phyloP scores from a whole-genome alignment of 2,329 filamentous ascomycete species.

The Aspergillus hiratsukae region DNA sequence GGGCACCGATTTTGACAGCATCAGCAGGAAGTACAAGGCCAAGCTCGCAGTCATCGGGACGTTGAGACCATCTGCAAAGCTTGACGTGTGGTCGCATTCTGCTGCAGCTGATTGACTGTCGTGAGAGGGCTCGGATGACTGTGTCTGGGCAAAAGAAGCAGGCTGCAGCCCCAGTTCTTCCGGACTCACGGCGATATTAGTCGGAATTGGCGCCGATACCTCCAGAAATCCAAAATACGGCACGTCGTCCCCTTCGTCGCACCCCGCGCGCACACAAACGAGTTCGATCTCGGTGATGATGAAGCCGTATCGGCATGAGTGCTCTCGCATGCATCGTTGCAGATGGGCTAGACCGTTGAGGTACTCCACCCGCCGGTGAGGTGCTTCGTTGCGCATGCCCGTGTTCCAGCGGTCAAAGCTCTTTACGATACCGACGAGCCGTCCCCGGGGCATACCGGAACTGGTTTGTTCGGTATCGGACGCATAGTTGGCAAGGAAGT shows the following conservation, averaged over 20 bases:
- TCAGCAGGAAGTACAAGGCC: constrained; percentile 61
- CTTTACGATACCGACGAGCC: constrained; percentile 81
- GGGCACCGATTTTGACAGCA: constrained; percentile 59
- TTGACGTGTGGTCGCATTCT: constrained; percentile 4
- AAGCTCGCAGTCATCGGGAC: constrained; percentile 53
- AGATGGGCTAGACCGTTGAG: constrained; percentile 79
- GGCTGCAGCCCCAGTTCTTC: constrained; percentile 11
- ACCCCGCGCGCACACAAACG: constrained; percentile 78
- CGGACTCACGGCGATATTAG: constrained; percentile 40
- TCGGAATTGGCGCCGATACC: constrained; percentile 56
- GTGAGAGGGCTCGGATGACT: constrained; percentile 26
- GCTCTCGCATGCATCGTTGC: constrained; percentile 88
- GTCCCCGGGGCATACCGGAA: constrained; percentile 51
- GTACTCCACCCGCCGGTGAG: constrained; percentile 83
- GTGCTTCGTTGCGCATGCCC: constrained; percentile 80
- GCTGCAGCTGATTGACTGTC: constrained; percentile 13
- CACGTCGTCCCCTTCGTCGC: constrained; percentile 52
- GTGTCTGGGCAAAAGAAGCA: constrained; percentile 25
- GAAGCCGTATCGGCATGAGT: constrained; percentile 90
- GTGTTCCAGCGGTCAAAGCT: constrained; percentile 94
- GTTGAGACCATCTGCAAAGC: constrained; percentile 13
- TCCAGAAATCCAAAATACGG: constrained; percentile 90
- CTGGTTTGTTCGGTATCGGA: constrained; percentile 47
- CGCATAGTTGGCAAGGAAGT: constrained; percentile 52
- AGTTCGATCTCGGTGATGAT: constrained; percentile 96